Evolutionary conservation across 192 early-diverging fungal species (phyloP), one percentile per base, ranked within the genome.

Genomic region (Allomyces macrogynus): DNA sequence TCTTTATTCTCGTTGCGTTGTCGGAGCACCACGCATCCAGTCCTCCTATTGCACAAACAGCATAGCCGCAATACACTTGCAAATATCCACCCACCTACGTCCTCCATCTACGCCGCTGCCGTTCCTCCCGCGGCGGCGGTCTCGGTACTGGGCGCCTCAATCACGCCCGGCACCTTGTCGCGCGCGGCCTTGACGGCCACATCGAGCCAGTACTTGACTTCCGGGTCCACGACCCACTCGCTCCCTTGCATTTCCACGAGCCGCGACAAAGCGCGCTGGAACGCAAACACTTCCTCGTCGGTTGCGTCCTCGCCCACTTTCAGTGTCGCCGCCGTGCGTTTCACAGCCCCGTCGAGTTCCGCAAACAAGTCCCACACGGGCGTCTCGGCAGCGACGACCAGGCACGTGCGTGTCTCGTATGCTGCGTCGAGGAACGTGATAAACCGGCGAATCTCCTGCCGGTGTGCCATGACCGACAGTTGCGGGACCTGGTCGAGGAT

Each of bases 281-380:
- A 94, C 16, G 95, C 93, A 85, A 98, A 98, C 12, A 85, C 82
- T 70, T 98, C 95, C 71, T 98, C 95, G 60, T 90, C 84, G 23
- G 90, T 90, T 24, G 84, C 63, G 3, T 64, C 71, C 1, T 74
- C 70, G 7, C 70, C 60, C 24, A 73, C 65, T 57, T 63, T 66
- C 26, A 75, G 69, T 1, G 73, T 65, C 64, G 77, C 66, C 20
- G 81, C 65, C 24, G 62, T 66, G 24, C 66, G 63, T 61, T 26
- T 43, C 10, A 14, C 66, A 10, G 64, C 66, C 9, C 60, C 49
- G 43, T 75, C 76, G 23, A 65, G 64, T 1, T 80, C 79, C 3
- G 85, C 87, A 67, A 97, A 90, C 65, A 97, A 76, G 5, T 79
- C 74, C 42, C 73, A 71, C 8, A 91, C 78, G 22, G 75, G 73